A percentile compares a stretch with the other conserved stretches of the same genome.
These are phyloP conservation scores for Hypoxylon fragiforme DNA, from an alignment of 495 filamentous ascomycete genomes.

Conservation along the genomic window DNA sequence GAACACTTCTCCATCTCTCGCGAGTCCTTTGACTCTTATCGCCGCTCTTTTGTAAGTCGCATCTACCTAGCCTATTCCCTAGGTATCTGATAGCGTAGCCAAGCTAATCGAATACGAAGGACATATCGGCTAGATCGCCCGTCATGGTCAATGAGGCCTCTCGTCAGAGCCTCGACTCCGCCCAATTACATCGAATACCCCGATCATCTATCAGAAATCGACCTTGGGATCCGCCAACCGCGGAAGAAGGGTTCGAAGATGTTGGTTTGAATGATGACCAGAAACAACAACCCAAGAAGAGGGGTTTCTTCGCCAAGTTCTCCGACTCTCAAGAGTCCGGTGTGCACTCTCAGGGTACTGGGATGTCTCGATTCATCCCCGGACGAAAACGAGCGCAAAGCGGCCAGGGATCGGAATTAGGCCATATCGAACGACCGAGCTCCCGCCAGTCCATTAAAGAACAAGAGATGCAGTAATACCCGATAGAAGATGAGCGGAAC, in stretches of 20 bases:
- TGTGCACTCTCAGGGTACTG: slow-evolving; percentile 43
- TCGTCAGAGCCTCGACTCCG: slow-evolving; percentile 79
- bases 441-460: slow-evolving; percentile 36
- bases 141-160: slow-evolving; percentile 63
- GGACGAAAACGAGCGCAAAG: slow-evolving; percentile 76
- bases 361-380: slow-evolving; percentile 65
- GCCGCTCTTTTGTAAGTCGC: slow-evolving; percentile 84
- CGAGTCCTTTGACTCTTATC: slow-evolving; percentile 97
- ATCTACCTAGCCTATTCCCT: slow-evolving; percentile 2
- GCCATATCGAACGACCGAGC: slow-evolving; percentile 52
- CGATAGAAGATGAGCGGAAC: not conserved
- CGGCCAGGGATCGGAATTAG: slow-evolving; percentile 70
- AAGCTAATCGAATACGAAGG: slow-evolving; percentile 55
- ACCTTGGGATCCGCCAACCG: slow-evolving; percentile 58
- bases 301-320: slow-evolving; percentile 83
- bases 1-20: slow-evolving; percentile 96
- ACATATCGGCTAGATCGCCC: slow-evolving; percentile 89
- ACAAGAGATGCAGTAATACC: slow-evolving; percentile 42
- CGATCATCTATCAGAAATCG: slow-evolving; percentile 56
- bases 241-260: slow-evolving; percentile 86
- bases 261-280: slow-evolving; percentile 81
- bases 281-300: slow-evolving; percentile 68
- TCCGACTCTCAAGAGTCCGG: slow-evolving; percentile 58
- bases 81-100: not conserved
- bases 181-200: slow-evolving; percentile 59